Evolutionary conservation across 1,284 basidiomycete species (phyloP), one percentile per base, ranked within the genome.

Genomic region (Phylloboletellus chloephorus): DNA sequence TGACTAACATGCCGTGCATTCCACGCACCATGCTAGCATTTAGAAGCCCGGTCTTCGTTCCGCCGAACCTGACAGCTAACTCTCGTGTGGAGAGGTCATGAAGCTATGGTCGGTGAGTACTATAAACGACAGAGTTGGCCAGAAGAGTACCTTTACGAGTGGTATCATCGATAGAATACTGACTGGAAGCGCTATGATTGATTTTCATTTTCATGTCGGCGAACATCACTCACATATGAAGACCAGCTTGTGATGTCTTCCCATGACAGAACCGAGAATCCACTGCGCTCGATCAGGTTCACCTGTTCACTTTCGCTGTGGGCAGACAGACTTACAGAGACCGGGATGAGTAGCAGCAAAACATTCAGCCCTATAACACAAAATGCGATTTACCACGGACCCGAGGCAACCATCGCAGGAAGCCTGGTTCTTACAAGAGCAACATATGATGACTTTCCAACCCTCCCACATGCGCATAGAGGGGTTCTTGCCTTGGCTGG

Each of bases 11-110:
- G n/a, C 19, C 0, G 5, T 17, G 34, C 35, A 26, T 31, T 21
- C 13, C 8, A 64, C 71, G 39, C 55, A 84, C 84, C 74, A 93
- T 70, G 47, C 84, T 92, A 10, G 86, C 88, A 52, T 91, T 91
- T 30, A 91, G 65, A 23, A 92, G 67, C 11, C 86, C 88, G 0
- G 84, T 80, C 49, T 81, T 80, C 2, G 84, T 74, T 37, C 89
- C 88, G 8, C 90, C 84, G 20, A 86, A 73, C 31, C 83, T 76
- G 16, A 82, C 60, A 2, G 88, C 78, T 4, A 92, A 67, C 43
- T 91, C 84, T 49, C 78, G 74, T 0, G 86, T 92, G 0, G 78
- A 78, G 42, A 90, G 74, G 45, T 92, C 90, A 41, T 94, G 82
- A 26, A 94, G 67, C 72, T 84, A 39, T 31, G 7, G 3, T 4